These are phyloP conservation scores for Purpureocillium lavendulum DNA, from an alignment of 2,329 filamentous ascomycete species.

Conservation along the genomic window DNA sequence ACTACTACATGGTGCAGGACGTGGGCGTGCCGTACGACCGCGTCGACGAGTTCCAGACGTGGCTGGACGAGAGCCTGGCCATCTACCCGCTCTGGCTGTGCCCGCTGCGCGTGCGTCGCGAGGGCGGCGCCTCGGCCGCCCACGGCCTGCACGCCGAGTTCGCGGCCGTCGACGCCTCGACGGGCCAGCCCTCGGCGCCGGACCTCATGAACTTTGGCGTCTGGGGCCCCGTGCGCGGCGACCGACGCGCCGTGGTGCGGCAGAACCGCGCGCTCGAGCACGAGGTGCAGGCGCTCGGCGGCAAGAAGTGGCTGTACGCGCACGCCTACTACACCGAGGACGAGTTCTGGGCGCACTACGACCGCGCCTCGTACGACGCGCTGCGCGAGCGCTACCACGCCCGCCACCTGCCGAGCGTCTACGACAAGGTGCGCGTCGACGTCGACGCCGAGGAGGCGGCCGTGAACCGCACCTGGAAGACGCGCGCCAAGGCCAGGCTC, in stretches of 20 bases:
- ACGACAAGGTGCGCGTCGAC: constrained; percentile 56
- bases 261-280: constrained; percentile 53
- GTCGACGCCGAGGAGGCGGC: constrained; percentile 23
- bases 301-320: constrained; percentile 64
- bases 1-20: constrained; percentile 58
- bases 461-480: constrained; percentile 22
- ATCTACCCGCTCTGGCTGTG: constrained; percentile 52
- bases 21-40: constrained; percentile 41
- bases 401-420: constrained; percentile 51
- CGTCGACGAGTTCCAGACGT: constrained; percentile 35
- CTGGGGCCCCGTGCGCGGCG: constrained; percentile 42
- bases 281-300: constrained; percentile 48
- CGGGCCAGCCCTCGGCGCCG: constrained; percentile 20
- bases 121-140: constrained; percentile 25
- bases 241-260: constrained; percentile 36
- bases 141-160: constrained; percentile 41
- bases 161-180: too few species aligned
- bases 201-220: constrained; percentile 54
- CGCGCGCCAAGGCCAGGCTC: constrained; percentile 16
- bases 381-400: constrained; percentile 52
- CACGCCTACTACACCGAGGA: constrained; percentile 60
- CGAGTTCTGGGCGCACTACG: constrained; percentile 61
- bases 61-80: constrained; percentile 33
- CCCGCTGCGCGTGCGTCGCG: constrained; percentile 36
- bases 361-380: constrained; percentile 48